Base-by-base conservation (phyloP, 2,329 filamentous ascomycete genomes). In the Epichloe gansuensis region DNA sequence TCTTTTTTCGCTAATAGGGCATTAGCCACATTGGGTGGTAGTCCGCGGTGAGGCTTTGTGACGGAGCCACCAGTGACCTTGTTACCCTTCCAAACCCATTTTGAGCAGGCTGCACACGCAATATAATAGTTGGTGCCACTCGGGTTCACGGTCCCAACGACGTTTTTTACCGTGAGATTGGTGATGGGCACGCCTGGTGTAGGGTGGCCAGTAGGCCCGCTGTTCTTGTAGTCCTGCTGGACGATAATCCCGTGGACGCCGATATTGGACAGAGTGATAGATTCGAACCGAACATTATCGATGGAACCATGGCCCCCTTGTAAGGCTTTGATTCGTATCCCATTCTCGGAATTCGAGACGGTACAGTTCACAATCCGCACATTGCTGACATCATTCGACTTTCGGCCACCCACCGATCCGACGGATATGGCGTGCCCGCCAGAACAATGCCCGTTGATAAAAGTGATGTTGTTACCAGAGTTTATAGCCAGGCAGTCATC, bases 181-280 rank as follows among this genome's bases (percentile, higher is more conserved):
- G 74, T 77, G 61, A 78, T 77, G n/a, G 74, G 74, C n/a, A 78
- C 72, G 38, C 75, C 74, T 27, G 58, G 58, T 38, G 71, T 75
- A 11, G 74, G 70, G 0, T n/a, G 63, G 17, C 73, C 74, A 7
- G 66, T 71, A 4, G 70, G 71, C 15, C 60, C 63, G n/a, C 73
- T 72, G 55, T 75, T 74, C 58, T 72, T 59, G 56, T 77, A 77
- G 61, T 74, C 68, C 60, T 72, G 68, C 59, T 71, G 62, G 49
- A 70, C 68, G 48, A 66, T 59, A 40, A 69, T 62, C 38, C 67
- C 66, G 53, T 69, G 67, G 39, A 73, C 71, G 48, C 62, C 59
- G 43, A 73, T 73, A 54, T 68, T 63, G 44, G 57, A 31, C 13
- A 52, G 3, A 9, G 31, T 2, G n/a, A 52, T 52, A 21, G 23